Percentiles rank a stretch among this genome's conserved stretches.
Conservation (phyloP, 2,329 filamentous ascomycete species). For the Phyllosticta citriasiana region DNA sequence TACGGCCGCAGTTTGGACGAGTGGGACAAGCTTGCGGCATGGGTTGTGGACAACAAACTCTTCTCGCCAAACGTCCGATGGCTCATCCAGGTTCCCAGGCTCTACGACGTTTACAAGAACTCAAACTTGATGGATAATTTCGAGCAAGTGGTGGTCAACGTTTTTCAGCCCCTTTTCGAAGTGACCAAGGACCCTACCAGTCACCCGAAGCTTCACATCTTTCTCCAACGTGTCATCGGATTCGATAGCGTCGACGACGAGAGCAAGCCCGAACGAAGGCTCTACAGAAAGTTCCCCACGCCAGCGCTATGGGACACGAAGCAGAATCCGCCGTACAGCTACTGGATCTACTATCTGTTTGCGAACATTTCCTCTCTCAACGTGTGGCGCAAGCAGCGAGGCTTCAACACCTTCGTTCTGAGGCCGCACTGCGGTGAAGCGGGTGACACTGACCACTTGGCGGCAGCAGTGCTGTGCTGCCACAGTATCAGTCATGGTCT, state of each 20-base stretch:
- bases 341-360: slow-evolving; percentile 98
- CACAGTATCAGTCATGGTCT: slow-evolving; percentile 97
- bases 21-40: slow-evolving; percentile 93
- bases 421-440: slow-evolving; percentile 94
- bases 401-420: slow-evolving; percentile 91
- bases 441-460: slow-evolving; percentile 91
- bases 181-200: slow-evolving; percentile 78
- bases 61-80: slow-evolving; percentile 97
- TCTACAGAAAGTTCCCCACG: slow-evolving; percentile 93
- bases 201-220: slow-evolving; percentile 88
- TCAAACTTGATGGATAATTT: slow-evolving; percentile 79
- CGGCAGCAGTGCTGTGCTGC: slow-evolving; percentile 80
- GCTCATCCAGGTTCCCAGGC: slow-evolving; percentile 87
- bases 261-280: slow-evolving; percentile 85
- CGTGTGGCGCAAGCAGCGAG: slow-evolving; percentile 76
- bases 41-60: slow-evolving; percentile 96
- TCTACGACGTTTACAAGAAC: slow-evolving; percentile 93
- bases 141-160: slow-evolving; percentile 79
- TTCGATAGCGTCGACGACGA: slow-evolving; percentile 98
- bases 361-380: slow-evolving; percentile 91
- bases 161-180: slow-evolving; percentile 91
- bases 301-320: slow-evolving; percentile 81
- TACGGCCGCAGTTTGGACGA: slow-evolving; percentile 88
- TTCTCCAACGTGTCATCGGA: slow-evolving; percentile 88
- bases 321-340: slow-evolving; percentile 96